Evolutionary conservation across 1,284 basidiomycete species (phyloP), one percentile per base, ranked within the genome.

Genomic region (Leccinum ponderosum): DNA sequence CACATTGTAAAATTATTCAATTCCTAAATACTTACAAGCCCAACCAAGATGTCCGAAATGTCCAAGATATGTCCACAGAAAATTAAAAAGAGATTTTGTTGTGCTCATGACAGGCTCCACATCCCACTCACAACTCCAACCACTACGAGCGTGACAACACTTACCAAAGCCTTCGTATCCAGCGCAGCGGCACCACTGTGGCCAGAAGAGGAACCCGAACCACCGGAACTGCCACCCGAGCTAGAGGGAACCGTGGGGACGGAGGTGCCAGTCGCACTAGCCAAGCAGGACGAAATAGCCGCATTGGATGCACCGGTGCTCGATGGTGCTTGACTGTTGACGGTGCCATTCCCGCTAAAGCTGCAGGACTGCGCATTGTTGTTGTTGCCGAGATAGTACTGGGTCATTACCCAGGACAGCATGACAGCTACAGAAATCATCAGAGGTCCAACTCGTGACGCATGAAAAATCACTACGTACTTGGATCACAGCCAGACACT

Each of bases 311-410:
- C 83, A 33, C 81, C 75, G 15, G 80, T 78, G 37, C 78, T 75
- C 20, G 86, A 77, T 4, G 89, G 82, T 20, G 85, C 83, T 27
- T 75, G 74, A n/a, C 75, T 31, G 70, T 91, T 90, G 66, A 92
- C 76, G 7, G 91, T 93, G 4, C 88, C 95, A 72, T 97, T 97
- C 15, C 94, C 94, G 55, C 74, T 75, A 74, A 96, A 97, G 78
- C 80, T 81, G 76, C 91, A 94, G 6, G 90, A 81, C 56, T 84
- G 77, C 9, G 77, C 72, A 58, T 87, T 78, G 65, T 83, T 82
- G 72, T 83, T 83, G 59, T 83, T 85, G 47, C 79, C 72, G 71
- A 92, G 86, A 73, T 90, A 96, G 76, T 85, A 95, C 63, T 87
- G 79, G 69, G 84, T 90, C 85, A 97, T 92, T 59, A 89, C 87